Percentiles rank a stretch among this genome's conserved stretches.
phyloP scores from a whole-genome alignment of 805 yeast species.

The Zygosaccharomyces rouxii region DNA sequence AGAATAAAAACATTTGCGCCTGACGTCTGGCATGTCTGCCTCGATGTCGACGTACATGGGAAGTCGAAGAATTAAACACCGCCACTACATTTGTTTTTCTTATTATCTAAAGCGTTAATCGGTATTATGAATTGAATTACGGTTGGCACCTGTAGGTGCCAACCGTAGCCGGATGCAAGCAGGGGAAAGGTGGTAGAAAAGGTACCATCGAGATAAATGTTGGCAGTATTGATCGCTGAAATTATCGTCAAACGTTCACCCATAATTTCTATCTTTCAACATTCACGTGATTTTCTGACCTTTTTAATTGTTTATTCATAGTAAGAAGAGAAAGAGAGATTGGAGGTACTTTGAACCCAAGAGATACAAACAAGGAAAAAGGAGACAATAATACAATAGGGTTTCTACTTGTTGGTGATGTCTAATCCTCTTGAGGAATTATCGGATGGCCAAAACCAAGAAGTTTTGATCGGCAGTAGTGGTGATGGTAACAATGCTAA shows the following conservation, averaged over 20 bases:
- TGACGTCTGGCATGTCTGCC: slow-evolving; percentile 73
- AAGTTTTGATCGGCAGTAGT: slow-evolving; percentile 1
- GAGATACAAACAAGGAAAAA: not conserved
- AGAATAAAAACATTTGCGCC: slow-evolving; percentile 84
- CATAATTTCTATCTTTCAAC: too few species aligned
- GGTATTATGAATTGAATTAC: not conserved
- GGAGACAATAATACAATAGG: not conserved
- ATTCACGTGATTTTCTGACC: slow-evolving; percentile 1
- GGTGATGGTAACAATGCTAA: slow-evolving; percentile 1
- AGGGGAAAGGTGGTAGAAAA: not conserved
- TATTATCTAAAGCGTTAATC: not conserved
- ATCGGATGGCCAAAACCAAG: slow-evolving; percentile 5
- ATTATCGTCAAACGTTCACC: too few species aligned
- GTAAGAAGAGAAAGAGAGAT: not conserved
- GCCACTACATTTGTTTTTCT: not conserved
- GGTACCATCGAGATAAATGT: not conserved
- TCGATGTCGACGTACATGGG: slow-evolving; percentile 36
- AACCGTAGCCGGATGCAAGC: not conserved
- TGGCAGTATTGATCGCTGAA: too few species aligned
- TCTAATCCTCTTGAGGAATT: slow-evolving; percentile 10
- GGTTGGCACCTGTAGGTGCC: not conserved
- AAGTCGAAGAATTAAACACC: not conserved
- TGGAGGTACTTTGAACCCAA: not conserved
- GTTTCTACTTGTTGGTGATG: slow-evolving; percentile 5
- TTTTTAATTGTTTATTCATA: not conserved